Percentiles rank a stretch among this genome's conserved stretches.
phyloP scores from a whole-genome alignment of 202 grass and related monocot genomes.

The Setaria italica region DNA sequence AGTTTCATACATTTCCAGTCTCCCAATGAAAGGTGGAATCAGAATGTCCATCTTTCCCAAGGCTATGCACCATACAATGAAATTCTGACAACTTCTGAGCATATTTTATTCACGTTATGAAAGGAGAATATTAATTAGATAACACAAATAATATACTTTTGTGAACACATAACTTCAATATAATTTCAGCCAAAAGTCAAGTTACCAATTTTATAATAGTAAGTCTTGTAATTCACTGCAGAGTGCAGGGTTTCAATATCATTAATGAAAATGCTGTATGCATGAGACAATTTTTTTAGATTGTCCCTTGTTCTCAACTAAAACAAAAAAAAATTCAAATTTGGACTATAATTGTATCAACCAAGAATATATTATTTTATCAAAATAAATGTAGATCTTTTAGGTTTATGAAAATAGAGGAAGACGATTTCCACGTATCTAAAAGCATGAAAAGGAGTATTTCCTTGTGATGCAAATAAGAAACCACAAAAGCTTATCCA shows the following conservation, averaged over 20 bases:
- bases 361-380: not conserved
- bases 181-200: slow-evolving; percentile 13
- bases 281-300: not conserved
- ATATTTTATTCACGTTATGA: not conserved
- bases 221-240: not conserved
- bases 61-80: not conserved
- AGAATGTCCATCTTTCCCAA: not conserved
- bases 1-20: not conserved
- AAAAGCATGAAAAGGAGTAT: not conserved
- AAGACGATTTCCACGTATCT: not conserved
- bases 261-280: not conserved
- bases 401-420: not conserved
- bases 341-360: not conserved
- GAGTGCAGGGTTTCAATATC: not conserved
- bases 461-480: not conserved
- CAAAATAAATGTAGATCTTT: not conserved
- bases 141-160: not conserved
- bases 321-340: not conserved
- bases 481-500: not conserved
- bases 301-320: not conserved
- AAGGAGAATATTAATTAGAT: not conserved
- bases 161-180: not conserved
- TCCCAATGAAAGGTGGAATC: not conserved
- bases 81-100: not conserved
- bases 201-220: not conserved